phyloP scores from a whole-genome alignment of 2,329 filamentous ascomycete genomes.

The Paecilomyces formosus region DNA sequence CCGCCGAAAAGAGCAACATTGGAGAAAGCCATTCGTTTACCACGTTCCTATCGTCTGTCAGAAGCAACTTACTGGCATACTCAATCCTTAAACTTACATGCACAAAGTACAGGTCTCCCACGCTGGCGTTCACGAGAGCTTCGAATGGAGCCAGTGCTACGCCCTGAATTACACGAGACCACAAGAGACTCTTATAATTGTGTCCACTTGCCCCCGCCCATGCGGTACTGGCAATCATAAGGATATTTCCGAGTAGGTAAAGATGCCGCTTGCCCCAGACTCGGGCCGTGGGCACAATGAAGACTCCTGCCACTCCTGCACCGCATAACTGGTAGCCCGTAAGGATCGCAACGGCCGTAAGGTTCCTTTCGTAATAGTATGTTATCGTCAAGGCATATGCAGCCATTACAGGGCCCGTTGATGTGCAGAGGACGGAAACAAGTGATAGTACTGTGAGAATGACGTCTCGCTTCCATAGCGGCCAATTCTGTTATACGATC shows the following conservation, averaged over 20 bases:
- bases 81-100: slow-evolving; percentile 50
- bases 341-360: slow-evolving; percentile 71
- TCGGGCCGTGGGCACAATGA: slow-evolving; percentile 80
- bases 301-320: slow-evolving; percentile 69
- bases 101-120: slow-evolving; percentile 86
- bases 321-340: slow-evolving; percentile 85
- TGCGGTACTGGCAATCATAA: slow-evolving; percentile 65
- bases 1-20: slow-evolving; percentile 65
- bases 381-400: slow-evolving; percentile 77
- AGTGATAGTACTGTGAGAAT: slow-evolving; percentile 74
- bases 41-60: slow-evolving; percentile 50
- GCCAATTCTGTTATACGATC: slow-evolving; percentile 59
- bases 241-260: slow-evolving; percentile 68
- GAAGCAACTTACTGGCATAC: neutral
- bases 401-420: slow-evolving; percentile 77
- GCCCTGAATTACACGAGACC: slow-evolving; percentile 77
- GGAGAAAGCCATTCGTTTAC: slow-evolving; percentile 76
- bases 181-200: slow-evolving; percentile 66
- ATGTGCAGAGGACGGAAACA: slow-evolving; percentile 73
- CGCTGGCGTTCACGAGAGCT: slow-evolving; percentile 76
- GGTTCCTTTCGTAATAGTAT: slow-evolving; percentile 55
- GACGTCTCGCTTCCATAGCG: slow-evolving; percentile 74
- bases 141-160: slow-evolving; percentile 84
- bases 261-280: slow-evolving; percentile 91
- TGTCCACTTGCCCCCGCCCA: slow-evolving; percentile 68